phyloP scores from a whole-genome alignment of 164 flowering plant species.

The Vitis rupestris region DNA sequence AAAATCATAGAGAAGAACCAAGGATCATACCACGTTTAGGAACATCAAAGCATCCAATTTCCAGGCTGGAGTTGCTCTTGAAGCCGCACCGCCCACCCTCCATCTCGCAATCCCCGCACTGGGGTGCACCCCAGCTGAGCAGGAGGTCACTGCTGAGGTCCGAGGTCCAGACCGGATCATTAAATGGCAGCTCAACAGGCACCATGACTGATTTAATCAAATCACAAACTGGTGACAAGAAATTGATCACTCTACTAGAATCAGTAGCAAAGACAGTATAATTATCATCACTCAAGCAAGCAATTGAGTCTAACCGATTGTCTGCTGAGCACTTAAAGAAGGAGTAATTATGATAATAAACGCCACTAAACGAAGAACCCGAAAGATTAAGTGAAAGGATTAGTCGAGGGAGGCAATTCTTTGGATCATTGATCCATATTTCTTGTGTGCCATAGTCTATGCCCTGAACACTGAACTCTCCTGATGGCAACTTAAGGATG shows the following conservation, averaged over 20 bases:
- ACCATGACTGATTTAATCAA: conserved; percentile 8
- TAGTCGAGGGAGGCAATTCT: conserved; percentile 30
- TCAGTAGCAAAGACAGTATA: conserved; percentile 28
- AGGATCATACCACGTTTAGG: too few species aligned
- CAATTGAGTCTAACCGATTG: conserved; percentile 22
- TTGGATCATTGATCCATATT: conserved; percentile 37
- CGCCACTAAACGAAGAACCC: conserved; percentile 27
- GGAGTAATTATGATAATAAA: conserved; percentile 13
- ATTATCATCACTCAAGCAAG: conserved; percentile 26
- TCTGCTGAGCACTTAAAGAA: conserved; percentile 36
- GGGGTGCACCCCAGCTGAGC: conserved; percentile 31
- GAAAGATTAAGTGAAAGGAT: conserved; percentile 35
- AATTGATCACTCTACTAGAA: not conserved
- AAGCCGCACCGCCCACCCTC: conserved; percentile 26
- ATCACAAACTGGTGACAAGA: conserved; percentile 12
- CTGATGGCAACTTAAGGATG: conserved; percentile 26
- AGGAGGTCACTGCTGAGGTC: conserved; percentile 27
- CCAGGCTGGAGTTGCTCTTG: too few species aligned
- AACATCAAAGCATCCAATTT: too few species aligned
- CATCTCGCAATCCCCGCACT: conserved; percentile 31
- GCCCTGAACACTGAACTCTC: conserved; percentile 31
- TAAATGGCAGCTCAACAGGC: conserved; percentile 31
- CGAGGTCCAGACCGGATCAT: conserved; percentile 19
- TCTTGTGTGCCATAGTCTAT: conserved; percentile 38
- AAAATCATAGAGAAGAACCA: too few species aligned